Conservation (phyloP, 1,284 basidiomycete species). For the Fereydounia khargensis region DNA sequence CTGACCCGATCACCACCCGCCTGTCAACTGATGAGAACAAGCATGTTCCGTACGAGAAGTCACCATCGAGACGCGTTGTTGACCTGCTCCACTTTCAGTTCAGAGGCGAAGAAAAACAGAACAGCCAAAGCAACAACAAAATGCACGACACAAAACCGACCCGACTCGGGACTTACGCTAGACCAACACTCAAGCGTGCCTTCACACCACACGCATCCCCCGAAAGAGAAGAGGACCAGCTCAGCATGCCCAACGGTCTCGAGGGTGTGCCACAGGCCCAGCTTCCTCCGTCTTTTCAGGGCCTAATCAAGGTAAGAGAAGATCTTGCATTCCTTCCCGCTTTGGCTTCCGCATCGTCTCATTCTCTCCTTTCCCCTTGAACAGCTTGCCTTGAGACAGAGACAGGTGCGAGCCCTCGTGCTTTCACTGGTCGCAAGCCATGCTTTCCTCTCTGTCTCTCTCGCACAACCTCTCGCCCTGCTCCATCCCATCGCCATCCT, state of each 20-base stretch:
- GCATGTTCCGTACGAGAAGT: not conserved
- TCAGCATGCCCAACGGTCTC: slow-evolving; percentile 20
- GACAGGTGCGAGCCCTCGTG: slow-evolving; percentile 41
- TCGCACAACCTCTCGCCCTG: slow-evolving; percentile 6
- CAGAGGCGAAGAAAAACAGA: too few relatives aligned
- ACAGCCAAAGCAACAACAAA: not conserved
- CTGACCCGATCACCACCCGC: too few relatives aligned
- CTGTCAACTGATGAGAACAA: too few relatives aligned
- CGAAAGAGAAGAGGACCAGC: slow-evolving; percentile 5
- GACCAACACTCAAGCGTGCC: not conserved
- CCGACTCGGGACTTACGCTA: not conserved
- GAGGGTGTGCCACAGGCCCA: slow-evolving; percentile 27
- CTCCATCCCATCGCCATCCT: slow-evolving; percentile 2
- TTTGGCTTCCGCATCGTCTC: not conserved
- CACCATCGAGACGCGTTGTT: too few relatives aligned
- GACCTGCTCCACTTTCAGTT: too few relatives aligned
- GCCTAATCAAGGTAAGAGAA: slow-evolving; percentile 15
- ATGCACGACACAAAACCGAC: not conserved
- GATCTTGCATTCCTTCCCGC: too few relatives aligned
- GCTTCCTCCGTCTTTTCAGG: slow-evolving; percentile 25
- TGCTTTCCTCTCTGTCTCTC: slow-evolving; percentile 11
- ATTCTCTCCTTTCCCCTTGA: not conserved
- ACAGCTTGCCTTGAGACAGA: slow-evolving; percentile 23
- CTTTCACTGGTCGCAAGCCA: slow-evolving; percentile 23
- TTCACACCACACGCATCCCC: not conserved